Evolutionary conservation across 1,284 basidiomycete genomes (phyloP).

Genomic region (Cryptococcus floricola): DNA sequence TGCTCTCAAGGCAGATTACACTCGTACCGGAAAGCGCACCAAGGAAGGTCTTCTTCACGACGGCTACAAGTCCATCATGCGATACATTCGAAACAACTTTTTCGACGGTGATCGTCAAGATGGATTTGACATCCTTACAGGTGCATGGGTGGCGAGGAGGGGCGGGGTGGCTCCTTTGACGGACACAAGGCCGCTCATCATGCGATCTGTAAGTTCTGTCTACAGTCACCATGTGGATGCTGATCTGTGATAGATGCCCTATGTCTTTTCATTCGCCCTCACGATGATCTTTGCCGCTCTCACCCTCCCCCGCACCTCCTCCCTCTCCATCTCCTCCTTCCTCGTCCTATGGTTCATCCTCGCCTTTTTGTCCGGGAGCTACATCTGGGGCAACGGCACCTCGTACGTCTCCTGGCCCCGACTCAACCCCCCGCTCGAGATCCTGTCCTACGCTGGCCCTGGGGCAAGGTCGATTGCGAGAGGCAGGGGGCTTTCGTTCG

Average conservation of each 20-base stretch:
- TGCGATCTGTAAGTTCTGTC: constrained; percentile 65
- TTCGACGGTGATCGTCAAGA: constrained; percentile 84
- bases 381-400: constrained; percentile 66
- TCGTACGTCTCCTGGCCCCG: constrained; percentile 90
- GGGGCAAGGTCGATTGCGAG: constrained; percentile 73
- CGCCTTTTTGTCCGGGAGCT: constrained; percentile 59
- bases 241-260: constrained; percentile 67
- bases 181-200: constrained; percentile 73
- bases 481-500: constrained; percentile 62
- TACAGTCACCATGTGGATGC: not conserved
- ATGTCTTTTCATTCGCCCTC: constrained; percentile 70
- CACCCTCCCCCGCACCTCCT: constrained; percentile 72
- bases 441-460: constrained; percentile 80
- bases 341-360: constrained; percentile 72
- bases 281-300: constrained; percentile 83
- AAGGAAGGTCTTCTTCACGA: constrained; percentile 77
- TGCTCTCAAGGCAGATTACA: constrained; percentile 96
- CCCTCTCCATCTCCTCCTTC: constrained; percentile 55
- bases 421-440: constrained; percentile 75
- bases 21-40: constrained; percentile 85
- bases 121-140: constrained; percentile 83
- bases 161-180: constrained; percentile 66
- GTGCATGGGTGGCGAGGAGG: constrained; percentile 76
- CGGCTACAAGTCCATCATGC: constrained; percentile 76
- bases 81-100: constrained; percentile 96